Conservation (phyloP, 2,329 filamentous ascomycete genomes). For the Venturia pyrina region DNA sequence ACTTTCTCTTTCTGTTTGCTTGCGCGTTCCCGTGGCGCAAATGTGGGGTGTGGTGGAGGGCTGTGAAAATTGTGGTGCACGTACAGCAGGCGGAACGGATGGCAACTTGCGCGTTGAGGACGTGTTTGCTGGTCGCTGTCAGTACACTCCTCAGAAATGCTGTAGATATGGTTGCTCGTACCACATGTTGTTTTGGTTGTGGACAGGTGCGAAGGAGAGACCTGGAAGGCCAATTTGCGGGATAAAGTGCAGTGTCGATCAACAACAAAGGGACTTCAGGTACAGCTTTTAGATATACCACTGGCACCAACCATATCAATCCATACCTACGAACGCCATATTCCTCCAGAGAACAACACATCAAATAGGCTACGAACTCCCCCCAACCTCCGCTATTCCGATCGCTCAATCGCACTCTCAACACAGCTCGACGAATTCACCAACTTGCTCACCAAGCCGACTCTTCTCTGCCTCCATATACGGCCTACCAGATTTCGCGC, state of each 20-base stretch:
- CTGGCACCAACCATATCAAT: neutral
- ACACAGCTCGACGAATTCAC: neutral
- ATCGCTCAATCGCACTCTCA: neutral
- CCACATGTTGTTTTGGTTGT: neutral
- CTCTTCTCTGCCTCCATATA: neutral
- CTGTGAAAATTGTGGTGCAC: constrained; percentile 22
- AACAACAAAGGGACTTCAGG: neutral
- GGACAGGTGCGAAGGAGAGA: neutral
- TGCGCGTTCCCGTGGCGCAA: neutral
- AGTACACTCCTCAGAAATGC: neutral
- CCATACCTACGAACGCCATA: neutral
- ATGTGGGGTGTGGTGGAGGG: neutral
- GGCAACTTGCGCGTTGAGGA: constrained; percentile 94
- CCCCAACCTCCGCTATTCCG: neutral
- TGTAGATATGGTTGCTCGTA: neutral
- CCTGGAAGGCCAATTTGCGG: neutral
- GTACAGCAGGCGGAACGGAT: constrained; percentile 94
- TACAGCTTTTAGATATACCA: neutral
- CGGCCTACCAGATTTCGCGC: neutral
- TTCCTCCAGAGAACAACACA: neutral
- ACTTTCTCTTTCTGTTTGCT: neutral
- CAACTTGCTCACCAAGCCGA: neutral
- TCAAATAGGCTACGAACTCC: neutral
- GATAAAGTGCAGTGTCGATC: neutral
- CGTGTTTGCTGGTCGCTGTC: constrained; percentile 64